A percentile compares a stretch with the other conserved stretches of the same genome.
These are phyloP conservation scores for Trichoderma oligosporum DNA, from an alignment of 2,329 filamentous ascomycete species.

Conservation along the genomic window DNA sequence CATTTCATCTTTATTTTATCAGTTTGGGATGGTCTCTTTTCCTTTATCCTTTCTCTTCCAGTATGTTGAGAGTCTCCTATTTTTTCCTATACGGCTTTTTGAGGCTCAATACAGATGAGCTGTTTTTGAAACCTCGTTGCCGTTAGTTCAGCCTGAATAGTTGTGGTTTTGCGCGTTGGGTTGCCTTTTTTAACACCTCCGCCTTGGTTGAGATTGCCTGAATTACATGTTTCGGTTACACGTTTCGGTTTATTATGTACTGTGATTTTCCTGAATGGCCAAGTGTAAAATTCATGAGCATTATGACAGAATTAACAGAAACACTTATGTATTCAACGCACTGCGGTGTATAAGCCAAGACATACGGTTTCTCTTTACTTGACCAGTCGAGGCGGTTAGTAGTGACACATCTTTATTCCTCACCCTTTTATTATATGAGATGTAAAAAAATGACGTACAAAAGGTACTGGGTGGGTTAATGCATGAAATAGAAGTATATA, in stretches of 20 bases:
- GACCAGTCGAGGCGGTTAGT: too few species aligned
- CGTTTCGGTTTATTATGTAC: too few species aligned
- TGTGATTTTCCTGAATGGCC: neutral
- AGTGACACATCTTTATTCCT: too few species aligned
- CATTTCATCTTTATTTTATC: neutral
- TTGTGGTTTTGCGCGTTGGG: neutral
- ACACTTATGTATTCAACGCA: too few species aligned
- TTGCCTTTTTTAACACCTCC: neutral
- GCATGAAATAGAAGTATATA: too few species aligned
- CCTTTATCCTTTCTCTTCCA: neutral
- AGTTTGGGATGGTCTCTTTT: conserved; percentile 7
- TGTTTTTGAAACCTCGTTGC: neutral
- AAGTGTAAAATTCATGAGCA: neutral
- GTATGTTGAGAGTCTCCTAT: neutral
- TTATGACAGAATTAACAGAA: too few species aligned
- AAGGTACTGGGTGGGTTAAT: too few species aligned
- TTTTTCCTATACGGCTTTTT: neutral
- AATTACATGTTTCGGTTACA: neutral
- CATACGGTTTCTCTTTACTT: too few species aligned
- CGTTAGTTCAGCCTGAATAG: neutral
- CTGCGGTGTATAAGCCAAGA: neutral
- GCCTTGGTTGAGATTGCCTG: conserved; percentile 18
- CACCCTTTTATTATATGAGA: too few species aligned
- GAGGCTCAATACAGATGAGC: neutral
- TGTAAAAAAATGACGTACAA: too few species aligned